Percentiles rank a stretch among this genome's conserved stretches.
Conservation (phyloP, 1,284 basidiomycete genomes). For the Phenoliferia sp. region DNA sequence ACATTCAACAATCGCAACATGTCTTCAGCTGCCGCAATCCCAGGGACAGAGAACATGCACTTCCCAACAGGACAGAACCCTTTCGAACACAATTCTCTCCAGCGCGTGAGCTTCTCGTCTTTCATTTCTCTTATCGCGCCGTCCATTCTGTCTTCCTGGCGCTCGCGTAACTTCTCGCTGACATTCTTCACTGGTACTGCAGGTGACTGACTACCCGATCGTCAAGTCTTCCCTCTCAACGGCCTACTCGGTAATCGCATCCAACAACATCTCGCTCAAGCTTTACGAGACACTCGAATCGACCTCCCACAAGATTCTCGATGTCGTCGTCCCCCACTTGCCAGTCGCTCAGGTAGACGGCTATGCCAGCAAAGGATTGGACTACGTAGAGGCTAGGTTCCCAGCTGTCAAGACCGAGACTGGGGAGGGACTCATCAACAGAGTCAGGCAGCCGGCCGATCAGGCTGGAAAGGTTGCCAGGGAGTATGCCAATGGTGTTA, state of each 20-base stretch:
- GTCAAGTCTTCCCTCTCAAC: constrained; percentile 27
- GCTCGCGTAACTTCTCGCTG: background rate
- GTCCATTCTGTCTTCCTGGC: background rate
- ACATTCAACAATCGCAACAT: background rate
- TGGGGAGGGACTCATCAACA: constrained; percentile 13
- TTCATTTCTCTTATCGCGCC: background rate
- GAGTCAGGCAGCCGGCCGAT: constrained; percentile 23
- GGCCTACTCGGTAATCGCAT: constrained; percentile 14
- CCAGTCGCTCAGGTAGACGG: constrained; percentile 24
- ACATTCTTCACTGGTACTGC: background rate
- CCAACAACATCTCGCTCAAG: constrained; percentile 15
- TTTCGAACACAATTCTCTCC: constrained; percentile 4
- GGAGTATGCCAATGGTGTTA: constrained; percentile 15
- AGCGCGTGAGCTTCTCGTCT: constrained; percentile 5
- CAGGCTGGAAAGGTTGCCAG: constrained; percentile 13
- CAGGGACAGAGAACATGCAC: background rate
- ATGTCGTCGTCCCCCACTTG: constrained; percentile 21
- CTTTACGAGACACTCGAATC: constrained; percentile 15
- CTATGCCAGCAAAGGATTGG: constrained; percentile 24
- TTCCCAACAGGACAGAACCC: background rate
- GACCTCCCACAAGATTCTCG: constrained; percentile 16
- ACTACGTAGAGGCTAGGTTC: constrained; percentile 28
- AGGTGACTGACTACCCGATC: constrained; percentile 28
- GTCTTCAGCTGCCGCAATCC: constrained; percentile 1
- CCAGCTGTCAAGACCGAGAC: constrained; percentile 26